Evolutionary conservation across 2,329 filamentous ascomycete species (phyloP), one percentile per base, ranked within the genome.

Genomic region (Ilyonectria destructans): DNA sequence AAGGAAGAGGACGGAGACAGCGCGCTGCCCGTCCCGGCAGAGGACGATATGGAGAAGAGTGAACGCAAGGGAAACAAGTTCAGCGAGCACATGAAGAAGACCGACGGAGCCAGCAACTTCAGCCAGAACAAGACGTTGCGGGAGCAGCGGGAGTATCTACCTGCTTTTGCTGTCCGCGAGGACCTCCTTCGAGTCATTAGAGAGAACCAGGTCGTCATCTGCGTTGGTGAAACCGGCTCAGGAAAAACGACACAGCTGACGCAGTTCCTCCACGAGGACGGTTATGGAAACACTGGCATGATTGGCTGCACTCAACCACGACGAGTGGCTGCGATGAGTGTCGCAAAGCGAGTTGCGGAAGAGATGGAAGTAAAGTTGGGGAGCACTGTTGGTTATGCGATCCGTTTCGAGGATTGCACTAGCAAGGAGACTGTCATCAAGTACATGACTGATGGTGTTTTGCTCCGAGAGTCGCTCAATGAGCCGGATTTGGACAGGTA

Each of bases 201-300:
- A 69, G 96, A 99, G 82, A 98, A 99, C 76, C 96, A 99, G 80
- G 96, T 99, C 58, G 90, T 97, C 48, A 97, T 99, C 71, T 96
- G 98, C 3, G 95, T 99, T 57, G 96, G 96, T 52, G 96, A 99
- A 83, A 99, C 96, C 1, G 96, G 96, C 5, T 98, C 96, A 1
- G 96, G 96, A 58, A 99, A 99, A 83, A 99, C 96, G 3, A 99
- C 96, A 0, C 96, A 99, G 81, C 84, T 99, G 68, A 98, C 97
- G 0, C 97, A 99, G 78, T 99, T 98, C 74, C 85, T 99, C 10
- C 91, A 97, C 78, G 96, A 99, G 81, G 96, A 98, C 76, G 97
- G 97, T 1, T 99, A 98, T 79, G 94, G 92, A 15, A 92, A 92
- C 62, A 84, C 87, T 35, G 96, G 96, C 56, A 91, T 98, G 87